Base-by-base conservation (phyloP, 495 filamentous ascomycete genomes). In the Aspergillus cavernicola region DNA sequence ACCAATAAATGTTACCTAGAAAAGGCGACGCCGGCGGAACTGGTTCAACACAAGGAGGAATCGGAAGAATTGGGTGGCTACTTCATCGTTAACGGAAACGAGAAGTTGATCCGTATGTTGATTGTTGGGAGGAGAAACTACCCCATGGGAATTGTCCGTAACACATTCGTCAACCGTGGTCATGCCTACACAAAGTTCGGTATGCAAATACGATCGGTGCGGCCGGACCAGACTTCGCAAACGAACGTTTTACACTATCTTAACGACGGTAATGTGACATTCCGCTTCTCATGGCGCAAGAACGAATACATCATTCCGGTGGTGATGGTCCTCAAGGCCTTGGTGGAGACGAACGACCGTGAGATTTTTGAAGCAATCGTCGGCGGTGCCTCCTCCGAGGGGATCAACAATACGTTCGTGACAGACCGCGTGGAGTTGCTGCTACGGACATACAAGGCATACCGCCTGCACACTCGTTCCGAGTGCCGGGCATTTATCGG, bases 271-370 rank as follows among this genome's bases (percentile, higher is more conserved):
- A 97, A 96, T 67, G 83, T 97, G 53, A 96, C 88, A 2, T 95
- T 98, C 75, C 82, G 93, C 33, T 97, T 98, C 70, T 96, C 92
- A 1, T 98, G 93, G 93, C 80, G 92, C 56, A 98, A 98, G 77
- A 89, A 89, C 57, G 93, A 97, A 71, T 98, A 87, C 64, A 79
- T 97, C 19, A 80, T 98, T 12, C 93, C 93, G 15, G 88, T 90
- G 53, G 85, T 96, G 80, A 97, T 98, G 93, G 82, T 97, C 12
- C 70, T 98, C 55, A 97, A 97, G 74, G 93, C 93, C 2, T 79
- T 98, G 38, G 81, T 91, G 16, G 92, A 98, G 68, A 97, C 93
- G 11, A 97, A 96, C 60, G 93, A 98, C 59, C 83, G 90, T 45
- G 91, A 96, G 63, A 93, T 98, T 41, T 98, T 92, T 58, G 92